Evolutionary conservation across 2,329 filamentous ascomycete genomes (phyloP), one percentile per base, ranked within the genome.

Genomic region (Neofusicoccum laricinum): DNA sequence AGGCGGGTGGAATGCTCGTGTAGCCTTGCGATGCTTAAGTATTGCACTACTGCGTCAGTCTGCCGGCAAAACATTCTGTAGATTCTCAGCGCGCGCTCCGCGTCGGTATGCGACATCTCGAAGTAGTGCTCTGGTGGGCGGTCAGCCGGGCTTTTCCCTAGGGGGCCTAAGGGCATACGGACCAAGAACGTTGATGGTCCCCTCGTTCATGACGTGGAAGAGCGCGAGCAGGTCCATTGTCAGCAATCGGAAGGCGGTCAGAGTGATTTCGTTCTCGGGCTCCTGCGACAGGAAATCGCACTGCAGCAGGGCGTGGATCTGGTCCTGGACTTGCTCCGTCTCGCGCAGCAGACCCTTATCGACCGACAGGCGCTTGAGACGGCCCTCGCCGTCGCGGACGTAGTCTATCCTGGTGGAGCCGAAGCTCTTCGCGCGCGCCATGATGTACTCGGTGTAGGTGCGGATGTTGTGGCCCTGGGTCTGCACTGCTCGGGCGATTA

Each of bases 131-230:
- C 93, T 96, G 67, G 21, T 30, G 36, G 34, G 3, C 49, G 21
- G 41, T 76, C 46, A 77, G 70, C 53, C 66, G 17, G 10, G 21
- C 32, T n/a, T 34, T 34, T 21, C 8, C 11, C 40, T 11, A 38
- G 14, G 55, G 55, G 55, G 53, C 53, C 38, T 17, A 40, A 58
- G 45, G 64, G 17, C 14, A 61, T 62, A 73, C 87, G 68, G 82
- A 96, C 94, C 92, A 64, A 99, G 82, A 66, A 99, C 92, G 77
- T 96, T 97, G 79, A 99, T 99, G 74, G 97, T 91, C 55, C 92
- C 95, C 78, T 97, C 93, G 74, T 99, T 99, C 79, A 97, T 90
- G 51, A 95, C 92, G 72, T 96, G 93, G 80, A 97, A 99, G 63
- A 99, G 82, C 14, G 91, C 88, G 66, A 99, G 79, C 41, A 99